A percentile compares a stretch with the other conserved stretches of the same genome.
phyloP scores from a whole-genome alignment of 2,329 filamentous ascomycete species.

The Didymella glomerata region DNA sequence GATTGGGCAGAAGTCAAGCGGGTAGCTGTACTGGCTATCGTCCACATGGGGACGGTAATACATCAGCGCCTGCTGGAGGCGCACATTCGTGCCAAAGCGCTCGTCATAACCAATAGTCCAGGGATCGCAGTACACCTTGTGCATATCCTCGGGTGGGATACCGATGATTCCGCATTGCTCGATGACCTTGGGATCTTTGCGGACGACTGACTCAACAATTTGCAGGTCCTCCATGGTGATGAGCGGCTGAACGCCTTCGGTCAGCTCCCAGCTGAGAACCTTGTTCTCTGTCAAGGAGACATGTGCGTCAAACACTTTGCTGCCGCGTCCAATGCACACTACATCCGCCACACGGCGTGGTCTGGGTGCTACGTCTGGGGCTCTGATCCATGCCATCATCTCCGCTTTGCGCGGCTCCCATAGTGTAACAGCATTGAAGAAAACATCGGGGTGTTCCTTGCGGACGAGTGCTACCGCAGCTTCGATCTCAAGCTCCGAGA shows the following conservation, averaged over 20 bases:
- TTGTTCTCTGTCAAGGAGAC: conserved; percentile 74
- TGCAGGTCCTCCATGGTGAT: conserved; percentile 93
- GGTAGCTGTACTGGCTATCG: conserved; percentile 89
- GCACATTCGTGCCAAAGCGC: conserved; percentile 78
- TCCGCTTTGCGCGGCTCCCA: conserved; percentile 86
- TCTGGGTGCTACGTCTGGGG: conserved; percentile 66
- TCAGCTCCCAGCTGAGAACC: conserved; percentile 76
- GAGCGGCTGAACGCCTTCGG: conserved; percentile 83
- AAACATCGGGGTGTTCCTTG: conserved; percentile 73
- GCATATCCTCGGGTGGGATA: conserved; percentile 82
- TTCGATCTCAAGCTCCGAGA: conserved; percentile 76
- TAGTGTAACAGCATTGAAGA: conserved; percentile 87
- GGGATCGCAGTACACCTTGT: conserved; percentile 95
- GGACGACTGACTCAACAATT: conserved; percentile 76
- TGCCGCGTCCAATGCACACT: conserved; percentile 79
- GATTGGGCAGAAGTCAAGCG: conserved; percentile 93
- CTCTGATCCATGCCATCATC: conserved; percentile 80
- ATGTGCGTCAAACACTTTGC: conserved; percentile 82
- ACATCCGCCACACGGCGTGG: conserved; percentile 81
- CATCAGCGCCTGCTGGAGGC: conserved; percentile 92
- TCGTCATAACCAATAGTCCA: conserved; percentile 97
- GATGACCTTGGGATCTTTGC: conserved; percentile 84
- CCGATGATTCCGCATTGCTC: conserved; percentile 88
- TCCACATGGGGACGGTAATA: conserved; percentile 89
- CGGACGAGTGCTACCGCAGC: conserved; percentile 73